phyloP scores from a whole-genome alignment of 2,329 filamentous ascomycete genomes.

The Fusarium abutilonis region DNA sequence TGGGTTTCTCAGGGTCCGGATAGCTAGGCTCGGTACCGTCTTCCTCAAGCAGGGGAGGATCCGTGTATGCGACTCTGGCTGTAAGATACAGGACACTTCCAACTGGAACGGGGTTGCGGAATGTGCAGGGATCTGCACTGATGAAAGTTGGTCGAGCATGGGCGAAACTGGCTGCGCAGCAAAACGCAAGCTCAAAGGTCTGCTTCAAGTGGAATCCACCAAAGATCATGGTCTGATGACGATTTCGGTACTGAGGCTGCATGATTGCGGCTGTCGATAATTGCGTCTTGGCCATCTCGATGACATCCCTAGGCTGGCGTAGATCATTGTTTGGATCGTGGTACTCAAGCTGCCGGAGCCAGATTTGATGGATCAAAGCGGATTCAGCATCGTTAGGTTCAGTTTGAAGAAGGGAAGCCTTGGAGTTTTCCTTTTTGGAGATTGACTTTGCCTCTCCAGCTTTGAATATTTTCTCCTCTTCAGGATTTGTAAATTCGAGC shows the following conservation, averaged over 20 bases:
- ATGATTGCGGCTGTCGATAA: slow-evolving; percentile 45
- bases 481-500: slow-evolving; percentile 40
- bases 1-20: slow-evolving; percentile 34
- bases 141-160: slow-evolving; percentile 47
- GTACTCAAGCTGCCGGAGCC: slow-evolving; percentile 45
- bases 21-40: slow-evolving; percentile 42
- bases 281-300: slow-evolving; percentile 45
- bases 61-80: slow-evolving; percentile 46
- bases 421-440: slow-evolving; percentile 40
- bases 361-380: slow-evolving; percentile 46
- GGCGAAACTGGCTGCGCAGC: slow-evolving; percentile 47
- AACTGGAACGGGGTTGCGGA: slow-evolving; percentile 46
- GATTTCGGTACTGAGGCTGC: slow-evolving; percentile 47
- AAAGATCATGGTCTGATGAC: slow-evolving; percentile 48
- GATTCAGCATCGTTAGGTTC: slow-evolving; percentile 46
- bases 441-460: slow-evolving; percentile 44
- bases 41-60: slow-evolving; percentile 45
- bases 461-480: slow-evolving; percentile 45
- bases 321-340: slow-evolving; percentile 44
- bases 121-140: slow-evolving; percentile 46
- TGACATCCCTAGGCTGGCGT: slow-evolving; percentile 42
- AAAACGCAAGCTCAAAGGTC: slow-evolving; percentile 48
- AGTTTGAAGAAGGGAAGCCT: slow-evolving; percentile 42
- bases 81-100: slow-evolving; percentile 46
- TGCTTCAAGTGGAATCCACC: slow-evolving; percentile 48